phyloP scores from a whole-genome alignment of 148 eudicot species.

The Silene latifolia region DNA sequence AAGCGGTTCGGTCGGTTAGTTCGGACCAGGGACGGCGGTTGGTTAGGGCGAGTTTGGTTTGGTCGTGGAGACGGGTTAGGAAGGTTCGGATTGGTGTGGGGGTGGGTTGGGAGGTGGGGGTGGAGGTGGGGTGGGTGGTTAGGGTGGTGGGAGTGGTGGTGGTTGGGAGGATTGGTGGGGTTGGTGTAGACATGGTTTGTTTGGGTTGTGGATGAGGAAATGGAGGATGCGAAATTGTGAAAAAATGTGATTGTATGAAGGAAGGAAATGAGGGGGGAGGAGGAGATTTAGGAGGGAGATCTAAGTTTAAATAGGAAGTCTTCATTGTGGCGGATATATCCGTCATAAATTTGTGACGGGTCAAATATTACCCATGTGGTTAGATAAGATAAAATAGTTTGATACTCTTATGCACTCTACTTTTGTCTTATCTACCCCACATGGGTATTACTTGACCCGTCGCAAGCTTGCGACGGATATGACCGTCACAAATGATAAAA shows the following conservation, averaged over 20 bases:
- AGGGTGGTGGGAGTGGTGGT: conserved; percentile 16
- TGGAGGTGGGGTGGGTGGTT: conserved; percentile 18
- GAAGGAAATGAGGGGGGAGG: too few relatives aligned
- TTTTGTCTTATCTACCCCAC: too few relatives aligned
- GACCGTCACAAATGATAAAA: too few relatives aligned
- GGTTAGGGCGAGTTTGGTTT: conserved; percentile 45
- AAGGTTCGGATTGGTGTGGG: conserved; percentile 62
- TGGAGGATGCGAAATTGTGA: background rate
- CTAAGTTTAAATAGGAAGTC: too few relatives aligned
- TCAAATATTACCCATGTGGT: too few relatives aligned
- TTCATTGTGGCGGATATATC: too few relatives aligned
- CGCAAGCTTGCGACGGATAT: too few relatives aligned
- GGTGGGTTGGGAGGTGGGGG: conserved; percentile 24
- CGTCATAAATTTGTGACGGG: too few relatives aligned
- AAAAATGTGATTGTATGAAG: too few relatives aligned
- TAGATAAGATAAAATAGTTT: too few relatives aligned
- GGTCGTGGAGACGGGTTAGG: conserved; percentile 45
- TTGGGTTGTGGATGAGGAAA: background rate
- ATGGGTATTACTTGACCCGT: too few relatives aligned
- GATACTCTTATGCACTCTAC: too few relatives aligned
- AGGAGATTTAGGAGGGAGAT: background rate
- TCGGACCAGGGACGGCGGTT: conserved; percentile 83
- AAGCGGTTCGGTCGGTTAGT: conserved; percentile 66
- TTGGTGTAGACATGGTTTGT: conserved; percentile 36
- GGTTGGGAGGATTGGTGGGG: conserved; percentile 58